Percentiles rank a stretch among this genome's conserved stretches.
These are phyloP conservation scores for Neonectria neomacrospora DNA, from an alignment of 2,329 filamentous ascomycete genomes.

Conservation along the genomic window DNA sequence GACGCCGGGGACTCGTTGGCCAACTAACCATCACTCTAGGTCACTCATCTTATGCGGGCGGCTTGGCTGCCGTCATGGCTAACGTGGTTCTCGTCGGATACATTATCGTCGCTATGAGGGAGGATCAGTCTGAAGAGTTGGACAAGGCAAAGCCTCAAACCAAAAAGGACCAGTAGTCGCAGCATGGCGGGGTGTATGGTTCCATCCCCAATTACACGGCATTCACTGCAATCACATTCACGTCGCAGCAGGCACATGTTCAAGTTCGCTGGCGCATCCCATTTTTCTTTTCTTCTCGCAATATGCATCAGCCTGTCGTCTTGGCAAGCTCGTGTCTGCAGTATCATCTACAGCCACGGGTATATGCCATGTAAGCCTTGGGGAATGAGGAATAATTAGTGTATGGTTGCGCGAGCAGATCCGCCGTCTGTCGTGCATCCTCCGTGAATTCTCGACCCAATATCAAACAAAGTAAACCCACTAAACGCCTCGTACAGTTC, in stretches of 20 bases:
- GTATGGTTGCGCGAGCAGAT: slow-evolving; percentile 39
- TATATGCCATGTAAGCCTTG: slow-evolving; percentile 44
- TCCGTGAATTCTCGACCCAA: slow-evolving; percentile 26
- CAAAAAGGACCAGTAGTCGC: slow-evolving; percentile 61
- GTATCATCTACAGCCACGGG: slow-evolving; percentile 40
- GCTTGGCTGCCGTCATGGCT: slow-evolving; percentile 85
- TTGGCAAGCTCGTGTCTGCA: slow-evolving; percentile 22
- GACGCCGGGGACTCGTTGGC: slow-evolving; percentile 15
- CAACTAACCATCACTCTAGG: slow-evolving; percentile 61
- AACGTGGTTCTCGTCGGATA: slow-evolving; percentile 94
- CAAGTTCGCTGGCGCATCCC: slow-evolving; percentile 20
- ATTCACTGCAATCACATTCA: slow-evolving; percentile 15
- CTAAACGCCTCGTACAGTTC: slow-evolving; percentile 45
- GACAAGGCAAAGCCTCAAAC: slow-evolving; percentile 56
- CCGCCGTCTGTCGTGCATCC: slow-evolving; percentile 32
- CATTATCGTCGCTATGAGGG: slow-evolving; percentile 88
- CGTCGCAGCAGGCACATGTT: not conserved
- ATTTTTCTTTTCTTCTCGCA: slow-evolving; percentile 34
- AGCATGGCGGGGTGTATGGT: not conserved
- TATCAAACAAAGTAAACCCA: slow-evolving; percentile 35
- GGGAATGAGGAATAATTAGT: slow-evolving; percentile 42
- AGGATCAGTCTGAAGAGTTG: slow-evolving; percentile 71
- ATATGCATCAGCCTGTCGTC: slow-evolving; percentile 27
- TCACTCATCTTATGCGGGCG: slow-evolving; percentile 89
- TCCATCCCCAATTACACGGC: not conserved